Evolutionary conservation across 371 early-diverging fungal species (phyloP), one percentile per base, ranked within the genome.

Genomic region (Coemansia sp.): DNA sequence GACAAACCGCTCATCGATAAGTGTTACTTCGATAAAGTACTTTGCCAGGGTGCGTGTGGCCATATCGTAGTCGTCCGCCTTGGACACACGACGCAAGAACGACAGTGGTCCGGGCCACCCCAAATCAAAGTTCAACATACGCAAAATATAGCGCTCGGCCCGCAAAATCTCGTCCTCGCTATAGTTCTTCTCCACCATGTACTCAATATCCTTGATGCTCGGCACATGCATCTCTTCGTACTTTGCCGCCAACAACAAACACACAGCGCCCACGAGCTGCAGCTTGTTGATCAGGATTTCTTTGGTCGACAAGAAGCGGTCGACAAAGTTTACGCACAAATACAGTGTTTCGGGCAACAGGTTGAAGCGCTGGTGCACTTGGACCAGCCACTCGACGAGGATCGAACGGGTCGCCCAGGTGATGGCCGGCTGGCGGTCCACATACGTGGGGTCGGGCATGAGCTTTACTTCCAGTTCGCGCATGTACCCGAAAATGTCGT

Each of bases 261-360:
- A 86, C 1, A 97, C 90, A 24, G 96, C 86, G 5, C 99, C 99
- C 14, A 99, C 97, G 4, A 99, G 85, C 78, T 99, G 99, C 11
- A 99, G 87, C 69, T 98, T 97, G 56, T 83, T 83, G 22, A 94
- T 67, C 0, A 88, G 85, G 0, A 98, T 92, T 1, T 85, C 83
- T 42, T 95, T 90, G 51, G 74, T 66, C 16, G 95, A 92, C n/a
- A 99, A 85, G 83, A 99, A 97, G 18, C 99, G 90, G 78, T 99
- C 99, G 64, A 99, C 86, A 62, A 99, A 87, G 84, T 97, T 97
- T 62, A 99, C 88, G 53, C 95, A 80, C 68, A 99, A 80, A 73
- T 89, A 97, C n/a, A 99, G 83, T 0, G 99, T 96, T 78, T 99
- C 99, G 22, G 98, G 95, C 31, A 94, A 82, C 16, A 99, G 83